Conservation (phyloP, 208 protist species). For the Leishmania guyanensis region DNA sequence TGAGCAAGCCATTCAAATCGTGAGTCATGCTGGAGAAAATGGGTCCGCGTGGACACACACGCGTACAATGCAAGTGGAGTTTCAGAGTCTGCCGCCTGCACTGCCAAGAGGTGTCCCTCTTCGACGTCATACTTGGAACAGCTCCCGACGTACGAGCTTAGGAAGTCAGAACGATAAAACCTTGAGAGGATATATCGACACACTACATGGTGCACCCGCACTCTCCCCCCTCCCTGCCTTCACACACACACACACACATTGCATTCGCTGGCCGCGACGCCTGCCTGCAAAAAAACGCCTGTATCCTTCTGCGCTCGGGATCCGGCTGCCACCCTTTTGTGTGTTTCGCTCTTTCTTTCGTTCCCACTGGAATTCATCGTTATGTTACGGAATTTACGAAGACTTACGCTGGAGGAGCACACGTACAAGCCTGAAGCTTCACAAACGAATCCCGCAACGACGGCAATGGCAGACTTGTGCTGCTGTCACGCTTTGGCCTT, state of each 20-base stretch:
- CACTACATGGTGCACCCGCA: background rate
- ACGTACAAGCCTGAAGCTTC: background rate
- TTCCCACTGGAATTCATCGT: background rate
- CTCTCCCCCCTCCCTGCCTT: background rate
- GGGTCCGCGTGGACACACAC: background rate
- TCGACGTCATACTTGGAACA: background rate
- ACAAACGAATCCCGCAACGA: background rate
- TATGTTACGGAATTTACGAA: slow-evolving; percentile 1
- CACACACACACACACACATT: background rate
- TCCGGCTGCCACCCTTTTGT: background rate
- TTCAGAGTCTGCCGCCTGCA: background rate
- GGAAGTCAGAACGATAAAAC: background rate
- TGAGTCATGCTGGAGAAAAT: background rate
- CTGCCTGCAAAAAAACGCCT: background rate
- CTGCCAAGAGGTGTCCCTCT: background rate
- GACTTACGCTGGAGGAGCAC: background rate
- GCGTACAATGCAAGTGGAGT: background rate
- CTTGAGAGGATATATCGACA: background rate
- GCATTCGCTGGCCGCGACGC: background rate
- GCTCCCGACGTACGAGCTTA: background rate
- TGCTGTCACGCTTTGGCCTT: background rate
- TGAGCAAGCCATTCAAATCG: background rate
- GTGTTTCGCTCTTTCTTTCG: background rate
- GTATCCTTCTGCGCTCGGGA: too few species aligned
- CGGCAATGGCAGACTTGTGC: background rate